Evolutionary conservation across 192 early-diverging fungal genomes (phyloP).

Genomic region (Gonapodya prolifera): DNA sequence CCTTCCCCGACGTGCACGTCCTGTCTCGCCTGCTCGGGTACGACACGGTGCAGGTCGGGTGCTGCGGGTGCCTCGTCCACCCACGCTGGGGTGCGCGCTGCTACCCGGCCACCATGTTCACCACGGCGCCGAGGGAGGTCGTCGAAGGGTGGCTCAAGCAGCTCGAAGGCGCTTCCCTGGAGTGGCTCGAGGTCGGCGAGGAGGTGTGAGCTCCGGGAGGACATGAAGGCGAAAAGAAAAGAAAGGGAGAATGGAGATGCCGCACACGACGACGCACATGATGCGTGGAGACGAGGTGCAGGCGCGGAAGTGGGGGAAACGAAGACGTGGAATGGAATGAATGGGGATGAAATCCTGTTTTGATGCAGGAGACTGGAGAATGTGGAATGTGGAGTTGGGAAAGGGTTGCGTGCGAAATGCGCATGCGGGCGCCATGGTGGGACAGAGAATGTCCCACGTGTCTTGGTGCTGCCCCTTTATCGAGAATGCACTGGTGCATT

Average conservation of each 20-base stretch:
- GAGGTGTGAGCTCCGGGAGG: too few relatives aligned
- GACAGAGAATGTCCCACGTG: too few relatives aligned
- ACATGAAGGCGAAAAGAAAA: background rate
- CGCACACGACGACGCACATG: too few relatives aligned
- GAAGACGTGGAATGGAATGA: background rate
- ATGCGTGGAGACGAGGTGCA: too few relatives aligned
- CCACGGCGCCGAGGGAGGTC: slow-evolving; percentile 52
- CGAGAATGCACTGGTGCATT: too few relatives aligned
- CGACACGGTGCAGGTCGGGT: slow-evolving; percentile 60
- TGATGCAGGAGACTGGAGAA: background rate
- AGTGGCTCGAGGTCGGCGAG: background rate
- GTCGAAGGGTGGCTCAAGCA: slow-evolving; percentile 10
- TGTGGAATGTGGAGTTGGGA: background rate
- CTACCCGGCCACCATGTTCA: slow-evolving; percentile 81
- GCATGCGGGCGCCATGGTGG: too few relatives aligned
- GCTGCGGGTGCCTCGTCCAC: slow-evolving; percentile 72
- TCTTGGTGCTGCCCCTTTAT: too few relatives aligned
- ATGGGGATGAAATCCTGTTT: background rate
- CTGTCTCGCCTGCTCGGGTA: slow-evolving; percentile 63
- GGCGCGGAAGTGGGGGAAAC: background rate
- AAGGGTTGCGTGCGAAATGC: background rate
- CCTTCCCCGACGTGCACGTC: slow-evolving; percentile 85
- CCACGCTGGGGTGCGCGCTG: slow-evolving; percentile 80
- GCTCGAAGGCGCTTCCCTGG: background rate
- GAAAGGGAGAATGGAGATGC: background rate